Base-by-base conservation (phyloP, 2,329 filamentous ascomycete species). In the Clonostachys byssicola region DNA sequence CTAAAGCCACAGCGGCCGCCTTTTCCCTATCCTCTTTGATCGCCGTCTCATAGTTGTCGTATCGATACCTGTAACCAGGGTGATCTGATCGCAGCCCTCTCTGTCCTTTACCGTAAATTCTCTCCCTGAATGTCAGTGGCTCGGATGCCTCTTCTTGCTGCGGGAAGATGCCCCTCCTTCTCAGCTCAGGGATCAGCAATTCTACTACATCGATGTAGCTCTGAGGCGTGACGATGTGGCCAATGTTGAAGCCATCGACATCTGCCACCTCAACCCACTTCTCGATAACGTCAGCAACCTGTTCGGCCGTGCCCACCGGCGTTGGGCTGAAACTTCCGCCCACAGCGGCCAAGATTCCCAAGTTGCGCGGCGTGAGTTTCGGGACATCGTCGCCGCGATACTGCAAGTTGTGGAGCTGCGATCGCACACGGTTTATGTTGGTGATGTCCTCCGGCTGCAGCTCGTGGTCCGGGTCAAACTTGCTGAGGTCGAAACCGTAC, bases 401-500 rank as follows among this genome's bases (percentile, higher is more conserved):
- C n/a, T n/a, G n/a, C n/a, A n/a, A n/a, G n/a, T n/a, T n/a, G n/a
- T n/a, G n/a, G n/a, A n/a, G n/a, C n/a, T n/a, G n/a, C n/a, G n/a
- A n/a, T 72, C 69, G 1, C 73, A 75, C 48, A 46, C 79, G 72
- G 1, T 67, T 64, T 23, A 75, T 71, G 5, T 79, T 61, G 9
- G 74, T 63, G 43, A 54, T 50, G 51, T 83, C 76, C 3, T 70
- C 74, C 1, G 72, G 71, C 49, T 85, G 68, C 14, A 79, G 76
- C 51, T 83, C 71, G n/a, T n/a, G n/a, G 50, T 84, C 81, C 0
- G 82, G 57, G 0, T 78, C 77, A 38, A 83, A 71, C 54, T 71
- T 71, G 5, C 74, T 78, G 14, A 83, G 66, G 54, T 84, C 80
- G 48, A 84, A 80, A 0, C 80, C 80, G 0, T 78, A 80, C 75